Percentiles rank a stretch among this genome's conserved stretches.
phyloP scores from a whole-genome alignment of 2,329 filamentous ascomycete genomes.

The Phaeomoniella chlamydospora region DNA sequence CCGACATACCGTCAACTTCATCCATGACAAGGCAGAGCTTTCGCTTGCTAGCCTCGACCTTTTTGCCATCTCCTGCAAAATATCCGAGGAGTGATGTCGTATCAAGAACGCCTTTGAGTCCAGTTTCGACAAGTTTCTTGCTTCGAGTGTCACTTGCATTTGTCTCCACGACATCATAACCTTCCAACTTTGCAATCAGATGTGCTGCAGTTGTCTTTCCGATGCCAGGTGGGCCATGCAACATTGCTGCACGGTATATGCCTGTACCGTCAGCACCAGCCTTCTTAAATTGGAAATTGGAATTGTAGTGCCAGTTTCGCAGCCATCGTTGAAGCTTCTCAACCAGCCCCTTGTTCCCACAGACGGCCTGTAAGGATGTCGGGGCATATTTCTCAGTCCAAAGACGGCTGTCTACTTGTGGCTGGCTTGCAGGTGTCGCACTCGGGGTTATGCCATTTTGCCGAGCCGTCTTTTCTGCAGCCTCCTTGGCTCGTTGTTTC shows the following conservation, averaged over 20 bases:
- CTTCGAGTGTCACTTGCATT: slow-evolving; percentile 93
- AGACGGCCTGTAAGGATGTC: slow-evolving; percentile 71
- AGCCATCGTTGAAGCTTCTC: slow-evolving; percentile 87
- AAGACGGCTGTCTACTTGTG: slow-evolving; percentile 45
- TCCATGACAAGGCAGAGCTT: slow-evolving; percentile 97
- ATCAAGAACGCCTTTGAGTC: slow-evolving; percentile 79
- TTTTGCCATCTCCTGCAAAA: slow-evolving; percentile 72
- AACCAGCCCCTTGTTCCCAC: slow-evolving; percentile 81
- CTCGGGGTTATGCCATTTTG: slow-evolving; percentile 23
- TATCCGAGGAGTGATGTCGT: slow-evolving; percentile 87
- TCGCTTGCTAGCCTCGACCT: slow-evolving; percentile 68
- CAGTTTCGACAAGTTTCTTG: slow-evolving; percentile 85
- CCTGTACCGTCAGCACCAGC: slow-evolving; percentile 76
- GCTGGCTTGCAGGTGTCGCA: slow-evolving; percentile 22
- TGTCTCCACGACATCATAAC: slow-evolving; percentile 84
- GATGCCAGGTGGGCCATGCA: slow-evolving; percentile 89
- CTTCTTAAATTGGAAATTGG: slow-evolving; percentile 68
- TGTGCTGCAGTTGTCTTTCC: slow-evolving; percentile 97
- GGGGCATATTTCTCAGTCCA: slow-evolving; percentile 97
- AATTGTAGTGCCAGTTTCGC: slow-evolving; percentile 62
- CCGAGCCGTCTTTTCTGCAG: slow-evolving; percentile 24
- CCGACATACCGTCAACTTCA: slow-evolving; percentile 97
- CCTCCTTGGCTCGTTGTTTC: slow-evolving; percentile 31
- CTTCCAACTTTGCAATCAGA: slow-evolving; percentile 80
- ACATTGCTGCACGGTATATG: slow-evolving; percentile 73